These are phyloP conservation scores for Cynanchum wilfordii DNA, from an alignment of 257 asterid genomes.

Conservation along the genomic window DNA sequence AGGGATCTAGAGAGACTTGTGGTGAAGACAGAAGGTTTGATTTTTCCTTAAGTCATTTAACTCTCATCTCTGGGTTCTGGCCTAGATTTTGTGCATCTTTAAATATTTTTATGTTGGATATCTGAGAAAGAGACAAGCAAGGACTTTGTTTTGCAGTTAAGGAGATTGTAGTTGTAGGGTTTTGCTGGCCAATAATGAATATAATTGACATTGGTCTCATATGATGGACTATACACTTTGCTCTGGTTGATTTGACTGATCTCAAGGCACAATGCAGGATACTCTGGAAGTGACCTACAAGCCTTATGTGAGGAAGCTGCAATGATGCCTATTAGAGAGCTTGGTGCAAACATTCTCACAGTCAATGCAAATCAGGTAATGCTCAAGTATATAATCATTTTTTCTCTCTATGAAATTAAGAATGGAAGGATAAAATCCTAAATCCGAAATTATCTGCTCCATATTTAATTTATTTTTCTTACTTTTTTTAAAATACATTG, in stretches of 20 bases:
- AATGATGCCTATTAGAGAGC: slow-evolving; percentile 98
- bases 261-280: slow-evolving; percentile 41
- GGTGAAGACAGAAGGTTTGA: slow-evolving; percentile 74
- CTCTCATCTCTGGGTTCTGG: background rate
- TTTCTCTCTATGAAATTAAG: background rate
- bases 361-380: slow-evolving; percentile 69
- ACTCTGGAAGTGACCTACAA: slow-evolving; percentile 95
- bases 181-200: background rate
- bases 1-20: slow-evolving; percentile 79
- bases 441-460: background rate
- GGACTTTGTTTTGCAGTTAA: background rate
- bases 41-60: slow-evolving; percentile 1
- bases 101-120: background rate
- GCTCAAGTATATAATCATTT: background rate
- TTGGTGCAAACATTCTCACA: slow-evolving; percentile 74
- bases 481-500: background rate
- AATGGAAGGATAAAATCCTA: background rate
- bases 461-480: background rate
- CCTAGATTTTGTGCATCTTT: background rate
- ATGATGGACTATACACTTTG: background rate
- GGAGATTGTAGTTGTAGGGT: background rate
- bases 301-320: slow-evolving; percentile 98
- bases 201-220: background rate
- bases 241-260: background rate
- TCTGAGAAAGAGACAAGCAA: background rate